Conservation (phyloP, 805 yeast genomes). For the Wickerhamiella sergipiensis region DNA sequence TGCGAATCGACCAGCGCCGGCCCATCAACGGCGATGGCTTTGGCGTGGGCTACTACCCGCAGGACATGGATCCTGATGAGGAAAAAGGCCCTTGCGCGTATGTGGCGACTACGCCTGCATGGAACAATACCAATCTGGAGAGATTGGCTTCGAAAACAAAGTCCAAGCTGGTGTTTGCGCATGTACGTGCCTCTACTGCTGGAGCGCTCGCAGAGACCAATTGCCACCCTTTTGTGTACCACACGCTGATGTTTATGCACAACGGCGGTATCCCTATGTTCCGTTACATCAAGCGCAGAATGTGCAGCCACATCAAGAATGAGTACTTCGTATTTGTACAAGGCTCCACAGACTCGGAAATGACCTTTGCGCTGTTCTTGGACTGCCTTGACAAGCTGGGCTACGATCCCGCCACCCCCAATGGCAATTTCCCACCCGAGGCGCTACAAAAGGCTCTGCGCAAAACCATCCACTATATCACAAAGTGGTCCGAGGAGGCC, state of each 20-base stretch:
- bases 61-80: slow-evolving; percentile 36
- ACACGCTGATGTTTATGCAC: slow-evolving; percentile 89
- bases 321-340: slow-evolving; percentile 69
- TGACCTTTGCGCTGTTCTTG: slow-evolving; percentile 79
- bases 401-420: slow-evolving; percentile 45
- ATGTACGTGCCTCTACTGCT: slow-evolving; percentile 90
- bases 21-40: slow-evolving; percentile 98
- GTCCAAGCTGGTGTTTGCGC: slow-evolving; percentile 77
- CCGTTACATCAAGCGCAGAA: slow-evolving; percentile 51
- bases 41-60: slow-evolving; percentile 83
- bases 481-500: slow-evolving; percentile 62
- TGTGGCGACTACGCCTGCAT: slow-evolving; percentile 85
- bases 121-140: slow-evolving; percentile 89
- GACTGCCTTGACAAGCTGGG: slow-evolving; percentile 70
- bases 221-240: slow-evolving; percentile 90
- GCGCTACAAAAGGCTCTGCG: slow-evolving; percentile 54
- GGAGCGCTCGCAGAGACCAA: slow-evolving; percentile 91
- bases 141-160: slow-evolving; percentile 79
- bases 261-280: slow-evolving; percentile 74
- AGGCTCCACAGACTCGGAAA: slow-evolving; percentile 93
- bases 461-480: slow-evolving; percentile 60
- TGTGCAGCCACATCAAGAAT: slow-evolving; percentile 63
- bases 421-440: slow-evolving; percentile 35
- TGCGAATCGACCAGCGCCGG: slow-evolving; percentile 73
- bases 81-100: slow-evolving; percentile 78